phyloP scores from a whole-genome alignment of 164 flowering plant genomes.

The Chimonanthus salicifolius region DNA sequence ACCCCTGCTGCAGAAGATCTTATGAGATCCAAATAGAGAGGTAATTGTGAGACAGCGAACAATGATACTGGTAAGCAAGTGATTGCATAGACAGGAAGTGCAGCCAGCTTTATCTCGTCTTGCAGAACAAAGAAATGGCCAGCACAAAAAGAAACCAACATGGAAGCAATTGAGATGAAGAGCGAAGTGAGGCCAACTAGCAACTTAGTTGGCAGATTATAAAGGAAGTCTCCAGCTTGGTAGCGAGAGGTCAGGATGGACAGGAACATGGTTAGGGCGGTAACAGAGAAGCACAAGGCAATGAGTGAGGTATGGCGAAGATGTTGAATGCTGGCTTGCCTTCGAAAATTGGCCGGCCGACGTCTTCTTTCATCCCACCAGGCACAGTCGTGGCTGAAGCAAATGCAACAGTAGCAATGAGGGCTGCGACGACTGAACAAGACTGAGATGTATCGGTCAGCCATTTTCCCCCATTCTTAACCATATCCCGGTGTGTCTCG shows the following conservation, averaged over 20 bases:
- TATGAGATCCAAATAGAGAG: constrained; percentile 5
- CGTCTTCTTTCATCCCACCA: background rate
- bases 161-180: constrained; percentile 20
- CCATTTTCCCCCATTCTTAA: constrained; percentile 6
- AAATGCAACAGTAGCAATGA: constrained; percentile 7
- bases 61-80: constrained; percentile 8
- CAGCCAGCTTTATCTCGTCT: constrained; percentile 12
- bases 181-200: constrained; percentile 19
- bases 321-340: constrained; percentile 14
- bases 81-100: constrained; percentile 9
- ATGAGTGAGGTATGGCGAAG: constrained; percentile 21
- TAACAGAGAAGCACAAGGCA: constrained; percentile 23
- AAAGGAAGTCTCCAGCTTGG: constrained; percentile 13
- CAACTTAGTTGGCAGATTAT: constrained; percentile 9
- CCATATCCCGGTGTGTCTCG: constrained; percentile 1
- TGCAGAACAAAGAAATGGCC: constrained; percentile 23
- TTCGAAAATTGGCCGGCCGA: constrained; percentile 12
- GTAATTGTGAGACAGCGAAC: background rate
- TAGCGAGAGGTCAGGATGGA: constrained; percentile 21
- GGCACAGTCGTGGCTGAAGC: constrained; percentile 7
- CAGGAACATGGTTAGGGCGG: constrained; percentile 19
- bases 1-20: background rate
- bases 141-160: constrained; percentile 23
- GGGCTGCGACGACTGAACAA: constrained; percentile 9
- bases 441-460: constrained; percentile 6